phyloP scores from a whole-genome alignment of 2,329 filamentous ascomycete genomes.

The Phialophora tarda region DNA sequence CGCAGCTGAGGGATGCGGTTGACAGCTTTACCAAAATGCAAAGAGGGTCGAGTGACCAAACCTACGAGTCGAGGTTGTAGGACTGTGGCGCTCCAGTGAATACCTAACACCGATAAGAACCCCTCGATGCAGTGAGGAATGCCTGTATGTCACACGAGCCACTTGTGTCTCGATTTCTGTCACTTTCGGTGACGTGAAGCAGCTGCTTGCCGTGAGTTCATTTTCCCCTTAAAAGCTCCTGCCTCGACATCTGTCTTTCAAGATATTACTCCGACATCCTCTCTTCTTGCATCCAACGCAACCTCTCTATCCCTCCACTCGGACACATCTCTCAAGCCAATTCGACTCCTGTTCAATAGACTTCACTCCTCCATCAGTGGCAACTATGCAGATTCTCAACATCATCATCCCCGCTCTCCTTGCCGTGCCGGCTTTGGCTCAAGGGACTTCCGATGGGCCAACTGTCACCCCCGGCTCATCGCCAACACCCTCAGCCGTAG shows the following conservation, averaged over 20 bases:
- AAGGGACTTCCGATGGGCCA: constrained; percentile 4
- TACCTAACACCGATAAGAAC: neutral
- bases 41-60: neutral
- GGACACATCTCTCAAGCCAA: neutral
- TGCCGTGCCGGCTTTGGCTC: constrained; percentile 27
- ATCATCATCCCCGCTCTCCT: constrained; percentile 28
- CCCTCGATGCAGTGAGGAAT: neutral
- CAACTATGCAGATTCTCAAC: constrained; percentile 31
- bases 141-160: neutral
- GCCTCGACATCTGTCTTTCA: neutral
- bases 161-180: neutral
- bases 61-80: neutral
- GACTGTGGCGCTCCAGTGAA: neutral
- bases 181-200: neutral
- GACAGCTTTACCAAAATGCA: neutral
- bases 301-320: neutral
- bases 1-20: neutral
- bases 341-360: neutral
- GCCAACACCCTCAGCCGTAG: constrained; percentile 1
- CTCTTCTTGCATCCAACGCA: neutral
- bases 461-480: constrained; percentile 1
- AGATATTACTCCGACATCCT: neutral
- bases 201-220: neutral
- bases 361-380: neutral
- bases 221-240: neutral